Conservation (phyloP, 2,329 filamentous ascomycete genomes). For the Drechslerella dactyloides region DNA sequence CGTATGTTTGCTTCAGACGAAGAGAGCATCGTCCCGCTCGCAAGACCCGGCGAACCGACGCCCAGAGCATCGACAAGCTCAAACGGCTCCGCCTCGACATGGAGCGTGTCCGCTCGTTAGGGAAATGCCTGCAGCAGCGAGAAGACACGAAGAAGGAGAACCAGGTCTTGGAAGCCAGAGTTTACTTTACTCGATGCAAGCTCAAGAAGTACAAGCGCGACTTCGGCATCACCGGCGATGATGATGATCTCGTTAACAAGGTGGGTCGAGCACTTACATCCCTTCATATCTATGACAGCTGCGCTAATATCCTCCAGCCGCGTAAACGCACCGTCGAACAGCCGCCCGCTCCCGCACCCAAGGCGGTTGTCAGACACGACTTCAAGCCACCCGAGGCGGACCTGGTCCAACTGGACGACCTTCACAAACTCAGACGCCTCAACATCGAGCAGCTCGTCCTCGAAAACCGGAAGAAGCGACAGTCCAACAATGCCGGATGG, state of each 20-base stretch:
- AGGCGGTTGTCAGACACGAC: slow-evolving; percentile 60
- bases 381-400: slow-evolving; percentile 56
- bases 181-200: slow-evolving; percentile 81
- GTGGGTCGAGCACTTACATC: slow-evolving; percentile 62
- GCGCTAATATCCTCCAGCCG: slow-evolving; percentile 62
- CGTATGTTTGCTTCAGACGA: slow-evolving; percentile 96
- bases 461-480: slow-evolving; percentile 31
- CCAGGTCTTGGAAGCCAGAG: slow-evolving; percentile 73
- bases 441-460: slow-evolving; percentile 35
- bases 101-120: slow-evolving; percentile 82
- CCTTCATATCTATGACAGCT: slow-evolving; percentile 52
- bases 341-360: slow-evolving; percentile 66
- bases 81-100: slow-evolving; percentile 89
- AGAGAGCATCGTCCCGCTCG: slow-evolving; percentile 92
- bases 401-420: slow-evolving; percentile 40
- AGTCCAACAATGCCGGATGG: slow-evolving; percentile 43
- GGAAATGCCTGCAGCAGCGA: slow-evolving; percentile 77
- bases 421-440: slow-evolving; percentile 37
- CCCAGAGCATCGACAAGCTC: slow-evolving; percentile 91
- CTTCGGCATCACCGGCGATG: slow-evolving; percentile 86
- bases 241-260: slow-evolving; percentile 94
- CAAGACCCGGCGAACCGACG: slow-evolving; percentile 92
- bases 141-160: slow-evolving; percentile 80
- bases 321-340: slow-evolving; percentile 72
- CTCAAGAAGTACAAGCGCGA: slow-evolving; percentile 89